Conservation (phyloP, 345 rosid species). For the Hibiscus syriacus region DNA sequence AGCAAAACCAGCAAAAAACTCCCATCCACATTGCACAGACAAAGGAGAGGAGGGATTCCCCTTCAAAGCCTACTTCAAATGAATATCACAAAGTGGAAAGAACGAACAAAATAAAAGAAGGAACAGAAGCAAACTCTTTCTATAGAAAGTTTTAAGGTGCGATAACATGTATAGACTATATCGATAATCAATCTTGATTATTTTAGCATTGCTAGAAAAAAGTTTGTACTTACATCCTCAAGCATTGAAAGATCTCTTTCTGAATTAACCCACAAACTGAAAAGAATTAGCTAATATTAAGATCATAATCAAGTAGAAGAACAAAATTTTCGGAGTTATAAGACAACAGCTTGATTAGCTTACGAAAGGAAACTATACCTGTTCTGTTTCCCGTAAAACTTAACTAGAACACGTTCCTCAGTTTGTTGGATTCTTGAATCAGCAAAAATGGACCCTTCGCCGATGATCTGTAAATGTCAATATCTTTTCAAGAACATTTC, state of each 20-base stretch:
- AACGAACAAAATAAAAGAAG: neutral
- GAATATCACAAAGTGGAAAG: neutral
- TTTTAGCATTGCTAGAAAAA: neutral
- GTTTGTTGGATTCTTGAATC: neutral
- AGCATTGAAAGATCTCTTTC: constrained; percentile 3
- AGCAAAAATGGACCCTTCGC: neutral
- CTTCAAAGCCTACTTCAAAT: neutral
- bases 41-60: neutral
- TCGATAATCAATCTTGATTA: neutral
- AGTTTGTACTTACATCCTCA: constrained; percentile 7
- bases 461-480: constrained; percentile 6
- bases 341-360: neutral
- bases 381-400: constrained; percentile 1
- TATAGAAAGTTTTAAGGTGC: neutral
- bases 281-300: neutral
- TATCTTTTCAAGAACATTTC: neutral
- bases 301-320: neutral
- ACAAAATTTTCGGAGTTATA: neutral
- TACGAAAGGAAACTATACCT: neutral
- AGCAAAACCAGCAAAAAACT: neutral
- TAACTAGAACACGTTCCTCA: neutral
- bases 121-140: neutral
- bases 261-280: constrained; percentile 7
- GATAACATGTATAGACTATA: neutral
- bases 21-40: neutral